Percentiles rank a stretch among this genome's conserved stretches.
phyloP scores from a whole-genome alignment of 352 stramenopile genomes.

The Phytophthora cactorum region DNA sequence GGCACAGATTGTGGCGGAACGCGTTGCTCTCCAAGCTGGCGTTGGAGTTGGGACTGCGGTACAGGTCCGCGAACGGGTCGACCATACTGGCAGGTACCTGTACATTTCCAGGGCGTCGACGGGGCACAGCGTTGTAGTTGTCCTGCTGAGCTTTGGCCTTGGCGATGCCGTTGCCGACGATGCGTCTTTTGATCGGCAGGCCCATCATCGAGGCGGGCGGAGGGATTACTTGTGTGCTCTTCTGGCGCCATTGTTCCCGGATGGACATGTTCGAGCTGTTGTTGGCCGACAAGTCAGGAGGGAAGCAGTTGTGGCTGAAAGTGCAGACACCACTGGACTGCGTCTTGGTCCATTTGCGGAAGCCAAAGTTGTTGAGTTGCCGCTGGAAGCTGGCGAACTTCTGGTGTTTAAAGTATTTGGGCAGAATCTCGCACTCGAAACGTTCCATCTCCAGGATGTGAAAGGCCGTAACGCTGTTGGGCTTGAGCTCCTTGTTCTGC shows the following conservation, averaged over 20 bases:
- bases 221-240: slow-evolving; percentile 50
- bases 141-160: slow-evolving; percentile 43
- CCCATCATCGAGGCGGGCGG: slow-evolving; percentile 7
- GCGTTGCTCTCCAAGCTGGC: slow-evolving; percentile 29
- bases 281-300: slow-evolving; percentile 53
- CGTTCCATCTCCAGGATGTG: slow-evolving; percentile 77
- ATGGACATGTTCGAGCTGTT: slow-evolving; percentile 51
- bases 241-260: slow-evolving; percentile 76
- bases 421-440: slow-evolving; percentile 90
- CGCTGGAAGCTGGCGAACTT: slow-evolving; percentile 93
- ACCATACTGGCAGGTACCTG: slow-evolving; percentile 22
- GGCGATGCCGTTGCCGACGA: slow-evolving; percentile 58
- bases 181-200: slow-evolving; percentile 27
- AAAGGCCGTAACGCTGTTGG: slow-evolving; percentile 67
- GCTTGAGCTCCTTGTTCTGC: slow-evolving; percentile 70
- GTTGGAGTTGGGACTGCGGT: slow-evolving; percentile 37
- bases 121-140: not conserved
- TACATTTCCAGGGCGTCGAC: slow-evolving; percentile 26
- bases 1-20: slow-evolving; percentile 37
- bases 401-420: slow-evolving; percentile 94
- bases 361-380: slow-evolving; percentile 94
- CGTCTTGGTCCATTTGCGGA: slow-evolving; percentile 88
- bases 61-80: slow-evolving; percentile 35
- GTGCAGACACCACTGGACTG: slow-evolving; percentile 82
- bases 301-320: slow-evolving; percentile 87